Evolutionary conservation across 75 land plant genomes (phyloP).

Genomic region (Pinus tabuliformis): DNA sequence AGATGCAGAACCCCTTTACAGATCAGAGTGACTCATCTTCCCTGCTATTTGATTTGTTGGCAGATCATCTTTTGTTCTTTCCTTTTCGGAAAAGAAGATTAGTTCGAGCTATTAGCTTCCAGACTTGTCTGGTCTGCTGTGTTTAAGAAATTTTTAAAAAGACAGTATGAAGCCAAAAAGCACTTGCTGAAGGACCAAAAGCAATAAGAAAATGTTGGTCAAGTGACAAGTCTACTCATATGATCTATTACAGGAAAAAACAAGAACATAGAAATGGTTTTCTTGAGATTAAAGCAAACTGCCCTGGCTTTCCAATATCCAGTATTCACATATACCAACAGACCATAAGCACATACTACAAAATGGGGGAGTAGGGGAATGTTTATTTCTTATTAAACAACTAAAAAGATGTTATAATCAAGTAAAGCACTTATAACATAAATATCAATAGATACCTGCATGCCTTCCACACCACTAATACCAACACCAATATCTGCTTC

Average conservation of each 20-base stretch:
- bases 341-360: not conserved
- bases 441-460: conserved; percentile 54
- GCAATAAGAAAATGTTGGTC: not conserved
- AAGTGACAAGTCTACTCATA: not conserved
- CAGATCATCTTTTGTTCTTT: no score
- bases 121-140: no score
- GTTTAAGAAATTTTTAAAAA: not conserved
- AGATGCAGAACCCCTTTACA: not conserved
- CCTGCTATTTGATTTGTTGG: no score
- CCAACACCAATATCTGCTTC: conserved; percentile 90
- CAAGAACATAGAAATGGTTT: not conserved
- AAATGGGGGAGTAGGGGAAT: not conserved
- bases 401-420: not conserved
- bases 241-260: not conserved
- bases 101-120: no score
- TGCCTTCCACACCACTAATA: conserved; percentile 87
- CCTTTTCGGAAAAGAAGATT: no score
- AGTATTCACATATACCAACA: not conserved
- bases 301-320: not conserved
- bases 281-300: not conserved
- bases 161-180: not conserved
- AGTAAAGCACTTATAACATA: not conserved
- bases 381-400: not conserved
- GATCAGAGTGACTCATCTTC: no score
- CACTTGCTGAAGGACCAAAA: not conserved